A percentile compares a stretch with the other conserved stretches of the same genome.
Conservation (phyloP, 164 flowering plant genomes). For the Stephania japonica region DNA sequence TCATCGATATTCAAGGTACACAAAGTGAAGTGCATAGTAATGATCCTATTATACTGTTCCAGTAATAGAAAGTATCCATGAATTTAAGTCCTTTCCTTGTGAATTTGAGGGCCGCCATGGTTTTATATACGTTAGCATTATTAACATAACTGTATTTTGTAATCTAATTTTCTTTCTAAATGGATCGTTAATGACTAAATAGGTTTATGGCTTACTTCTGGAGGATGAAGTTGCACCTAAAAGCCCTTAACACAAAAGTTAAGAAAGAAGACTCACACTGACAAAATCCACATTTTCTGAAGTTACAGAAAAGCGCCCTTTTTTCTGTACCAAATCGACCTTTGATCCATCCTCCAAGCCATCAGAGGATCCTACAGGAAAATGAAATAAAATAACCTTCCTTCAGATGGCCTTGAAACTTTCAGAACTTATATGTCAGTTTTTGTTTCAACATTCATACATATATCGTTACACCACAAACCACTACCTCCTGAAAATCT, state of each 20-base stretch:
- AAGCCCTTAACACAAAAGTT: no score
- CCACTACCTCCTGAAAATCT: constrained; percentile 76
- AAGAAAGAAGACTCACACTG: constrained; percentile 41
- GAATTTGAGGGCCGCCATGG: background rate
- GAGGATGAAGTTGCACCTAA: background rate
- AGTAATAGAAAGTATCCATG: no score
- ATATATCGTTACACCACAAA: background rate
- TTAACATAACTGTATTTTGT: background rate
- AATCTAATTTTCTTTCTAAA: no score
- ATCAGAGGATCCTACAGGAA: constrained; percentile 61
- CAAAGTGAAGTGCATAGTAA: background rate
- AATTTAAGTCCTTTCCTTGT: background rate
- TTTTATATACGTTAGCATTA: background rate
- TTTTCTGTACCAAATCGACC: constrained; percentile 78
- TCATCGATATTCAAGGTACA: background rate
- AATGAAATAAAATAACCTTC: background rate
- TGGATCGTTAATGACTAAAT: no score
- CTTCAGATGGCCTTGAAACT: background rate
- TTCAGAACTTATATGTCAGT: background rate
- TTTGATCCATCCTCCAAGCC: constrained; percentile 81
- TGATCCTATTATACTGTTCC: no score
- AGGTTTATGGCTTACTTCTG: background rate
- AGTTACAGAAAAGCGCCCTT: constrained; percentile 92
- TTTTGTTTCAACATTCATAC: no score
- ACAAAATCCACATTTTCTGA: constrained; percentile 84